A percentile compares a stretch with the other conserved stretches of the same genome.
Conservation (phyloP, 2,329 filamentous ascomycete species). For the Fusarium devonianum region DNA sequence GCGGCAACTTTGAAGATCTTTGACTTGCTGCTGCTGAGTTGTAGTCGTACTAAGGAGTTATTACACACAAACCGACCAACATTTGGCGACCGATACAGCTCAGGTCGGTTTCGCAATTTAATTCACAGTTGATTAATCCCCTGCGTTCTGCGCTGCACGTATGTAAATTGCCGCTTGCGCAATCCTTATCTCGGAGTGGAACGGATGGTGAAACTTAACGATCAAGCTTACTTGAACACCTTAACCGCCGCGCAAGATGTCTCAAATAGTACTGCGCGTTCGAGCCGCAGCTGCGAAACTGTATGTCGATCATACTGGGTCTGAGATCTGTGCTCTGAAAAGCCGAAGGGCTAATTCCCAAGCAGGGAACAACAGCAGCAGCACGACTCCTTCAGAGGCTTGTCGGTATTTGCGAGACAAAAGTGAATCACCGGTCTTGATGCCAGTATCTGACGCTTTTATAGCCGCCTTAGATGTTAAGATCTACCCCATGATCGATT, state of each 20-base stretch:
- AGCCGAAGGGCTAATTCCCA: too few species aligned
- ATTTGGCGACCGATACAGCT: constrained; percentile 13
- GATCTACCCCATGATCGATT: too few species aligned
- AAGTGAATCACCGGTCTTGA: constrained; percentile 9
- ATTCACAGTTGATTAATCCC: constrained; percentile 21
- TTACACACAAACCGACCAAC: constrained; percentile 21
- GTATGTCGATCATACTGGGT: constrained; percentile 11
- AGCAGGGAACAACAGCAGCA: too few species aligned
- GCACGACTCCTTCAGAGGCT: too few species aligned
- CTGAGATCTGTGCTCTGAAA: constrained; percentile 10
- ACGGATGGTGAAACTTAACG: constrained; percentile 32
- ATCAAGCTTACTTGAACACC: constrained; percentile 42
- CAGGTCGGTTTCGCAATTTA: constrained; percentile 21
- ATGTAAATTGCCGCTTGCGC: constrained; percentile 20
- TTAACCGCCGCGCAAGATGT: constrained; percentile 40
- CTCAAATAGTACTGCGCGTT: constrained; percentile 29
- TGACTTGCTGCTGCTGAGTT: constrained; percentile 7
- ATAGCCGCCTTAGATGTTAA: background rate
- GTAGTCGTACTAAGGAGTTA: constrained; percentile 2
- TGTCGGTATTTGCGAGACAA: constrained; percentile 14
- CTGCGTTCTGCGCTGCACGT: constrained; percentile 26
- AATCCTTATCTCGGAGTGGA: constrained; percentile 33
- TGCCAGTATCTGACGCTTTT: constrained; percentile 5
- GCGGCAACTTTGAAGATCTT: constrained; percentile 22
- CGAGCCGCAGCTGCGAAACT: constrained; percentile 25